A percentile compares a stretch with the other conserved stretches of the same genome.
phyloP scores from a whole-genome alignment of 805 yeast species.

The Metschnikowia santaceciliae region DNA sequence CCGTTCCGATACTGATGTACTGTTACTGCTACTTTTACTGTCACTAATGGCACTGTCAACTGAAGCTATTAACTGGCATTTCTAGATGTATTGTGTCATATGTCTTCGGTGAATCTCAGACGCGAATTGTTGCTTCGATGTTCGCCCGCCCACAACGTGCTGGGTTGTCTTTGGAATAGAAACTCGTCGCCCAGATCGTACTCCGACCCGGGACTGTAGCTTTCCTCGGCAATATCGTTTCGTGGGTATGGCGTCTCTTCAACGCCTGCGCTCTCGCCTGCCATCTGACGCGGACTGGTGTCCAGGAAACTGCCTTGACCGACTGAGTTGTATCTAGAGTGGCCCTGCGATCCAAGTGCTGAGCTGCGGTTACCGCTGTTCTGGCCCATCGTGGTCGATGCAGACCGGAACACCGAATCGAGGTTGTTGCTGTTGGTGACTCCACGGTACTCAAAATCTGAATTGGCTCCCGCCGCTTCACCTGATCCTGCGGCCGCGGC shows the following conservation, averaged over 20 bases:
- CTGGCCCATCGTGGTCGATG: conserved; percentile 11
- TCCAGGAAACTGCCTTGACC: conserved; percentile 3
- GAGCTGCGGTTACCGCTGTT: conserved; percentile 9
- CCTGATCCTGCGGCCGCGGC: conserved; percentile 8
- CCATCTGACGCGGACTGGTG: neutral
- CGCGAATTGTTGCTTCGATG: conserved; percentile 16
- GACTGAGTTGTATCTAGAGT: conserved; percentile 15
- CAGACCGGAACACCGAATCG: conserved; percentile 33
- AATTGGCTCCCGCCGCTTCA: conserved; percentile 15
- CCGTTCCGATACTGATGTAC: too few relatives aligned
- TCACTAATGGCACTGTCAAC: neutral
- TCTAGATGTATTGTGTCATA: neutral
- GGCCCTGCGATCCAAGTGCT: conserved; percentile 7
- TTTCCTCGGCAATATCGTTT: conserved; percentile 5
- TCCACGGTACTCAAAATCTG: conserved; percentile 41
- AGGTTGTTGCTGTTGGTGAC: conserved; percentile 41
- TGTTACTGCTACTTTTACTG: too few relatives aligned
- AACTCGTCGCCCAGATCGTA: conserved; percentile 15
- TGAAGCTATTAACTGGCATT: neutral
- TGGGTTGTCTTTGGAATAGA: conserved; percentile 8
- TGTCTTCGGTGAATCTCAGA: conserved; percentile 20
- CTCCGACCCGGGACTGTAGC: conserved; percentile 7
- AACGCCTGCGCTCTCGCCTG: neutral
- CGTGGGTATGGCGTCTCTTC: conserved; percentile 9
- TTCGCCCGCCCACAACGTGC: conserved; percentile 11